These are phyloP conservation scores for Saitozyma sp. DNA, from an alignment of 768 basidiomycete genomes.

Conservation along the genomic window DNA sequence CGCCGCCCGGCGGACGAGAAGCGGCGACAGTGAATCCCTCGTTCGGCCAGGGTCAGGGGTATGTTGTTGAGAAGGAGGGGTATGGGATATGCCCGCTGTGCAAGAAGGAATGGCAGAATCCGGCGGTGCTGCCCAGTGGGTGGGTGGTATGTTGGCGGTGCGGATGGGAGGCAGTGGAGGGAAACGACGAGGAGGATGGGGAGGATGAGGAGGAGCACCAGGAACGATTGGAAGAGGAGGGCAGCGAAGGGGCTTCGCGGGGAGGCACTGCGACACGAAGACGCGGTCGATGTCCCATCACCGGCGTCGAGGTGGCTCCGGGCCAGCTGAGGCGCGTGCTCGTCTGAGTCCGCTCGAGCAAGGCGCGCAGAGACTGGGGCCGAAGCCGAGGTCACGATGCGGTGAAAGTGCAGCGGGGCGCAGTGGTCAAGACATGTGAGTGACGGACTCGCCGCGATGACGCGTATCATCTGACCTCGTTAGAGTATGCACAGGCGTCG, in stretches of 20 bases:
- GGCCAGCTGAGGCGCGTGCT: conserved; percentile 88
- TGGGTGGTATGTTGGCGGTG: conserved; percentile 96
- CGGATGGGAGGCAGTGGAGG: conserved; percentile 77
- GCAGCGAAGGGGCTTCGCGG: background rate
- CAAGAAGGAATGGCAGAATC: conserved; percentile 69
- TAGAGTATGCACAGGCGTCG: too few species aligned
- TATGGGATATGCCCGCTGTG: conserved; percentile 90
- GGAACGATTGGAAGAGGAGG: conserved; percentile 50
- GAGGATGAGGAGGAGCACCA: conserved; percentile 14
- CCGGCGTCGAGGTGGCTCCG: conserved; percentile 68
- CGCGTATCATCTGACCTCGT: too few species aligned
- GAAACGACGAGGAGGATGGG: conserved; percentile 41
- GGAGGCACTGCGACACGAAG: background rate
- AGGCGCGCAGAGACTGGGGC: too few species aligned
- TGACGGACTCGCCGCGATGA: too few species aligned
- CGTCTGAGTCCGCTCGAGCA: conserved; percentile 55
- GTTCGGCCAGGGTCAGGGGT: conserved; percentile 55
- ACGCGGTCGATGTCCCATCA: conserved; percentile 76
- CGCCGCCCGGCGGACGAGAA: conserved; percentile 4
- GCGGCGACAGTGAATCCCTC: conserved; percentile 3
- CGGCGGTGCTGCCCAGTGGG: conserved; percentile 84
- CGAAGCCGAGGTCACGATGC: too few species aligned
- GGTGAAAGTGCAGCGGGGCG: too few species aligned
- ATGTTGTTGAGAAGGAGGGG: conserved; percentile 62
- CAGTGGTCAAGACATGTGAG: too few species aligned